Conservation (phyloP, 495 filamentous ascomycete species). For the Chlorociboria aeruginascens region DNA sequence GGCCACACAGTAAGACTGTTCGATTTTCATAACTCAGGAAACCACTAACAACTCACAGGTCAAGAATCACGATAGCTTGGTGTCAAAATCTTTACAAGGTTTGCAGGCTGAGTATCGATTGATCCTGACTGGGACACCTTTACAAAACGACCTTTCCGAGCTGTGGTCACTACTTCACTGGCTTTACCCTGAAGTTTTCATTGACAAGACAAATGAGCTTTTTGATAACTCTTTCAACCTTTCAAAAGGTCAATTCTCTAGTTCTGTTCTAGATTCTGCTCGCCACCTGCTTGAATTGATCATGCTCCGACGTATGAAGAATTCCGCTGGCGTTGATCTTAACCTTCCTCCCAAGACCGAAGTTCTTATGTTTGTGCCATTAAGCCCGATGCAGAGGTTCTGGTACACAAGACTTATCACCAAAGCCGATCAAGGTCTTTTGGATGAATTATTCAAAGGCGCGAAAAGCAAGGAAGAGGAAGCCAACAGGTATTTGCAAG, state of each 20-base stretch:
- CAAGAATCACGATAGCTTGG: conserved; percentile 38
- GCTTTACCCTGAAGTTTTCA: conserved; percentile 53
- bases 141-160: conserved; percentile 53
- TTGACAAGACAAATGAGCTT: conserved; percentile 30
- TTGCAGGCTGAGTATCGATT: conserved; percentile 45
- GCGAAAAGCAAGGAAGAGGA: conserved; percentile 35
- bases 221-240: conserved; percentile 51
- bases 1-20: conserved; percentile 43
- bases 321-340: conserved; percentile 44
- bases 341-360: conserved; percentile 49
- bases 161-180: conserved; percentile 53
- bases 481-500: conserved; percentile 21
- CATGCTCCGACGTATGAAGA: conserved; percentile 54
- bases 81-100: conserved; percentile 37
- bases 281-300: conserved; percentile 42
- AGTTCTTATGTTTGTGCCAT: conserved; percentile 45
- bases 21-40: neutral
- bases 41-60: neutral
- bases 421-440: conserved; percentile 35
- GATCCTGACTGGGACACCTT: conserved; percentile 51
- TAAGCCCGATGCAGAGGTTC: conserved; percentile 48
- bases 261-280: conserved; percentile 39
- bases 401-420: conserved; percentile 53
- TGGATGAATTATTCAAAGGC: conserved; percentile 42
- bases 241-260: conserved; percentile 41